Percentiles rank a stretch among this genome's conserved stretches.
phyloP scores from a whole-genome alignment of 2,329 filamentous ascomycete species.

The Samsoniella hepiali region DNA sequence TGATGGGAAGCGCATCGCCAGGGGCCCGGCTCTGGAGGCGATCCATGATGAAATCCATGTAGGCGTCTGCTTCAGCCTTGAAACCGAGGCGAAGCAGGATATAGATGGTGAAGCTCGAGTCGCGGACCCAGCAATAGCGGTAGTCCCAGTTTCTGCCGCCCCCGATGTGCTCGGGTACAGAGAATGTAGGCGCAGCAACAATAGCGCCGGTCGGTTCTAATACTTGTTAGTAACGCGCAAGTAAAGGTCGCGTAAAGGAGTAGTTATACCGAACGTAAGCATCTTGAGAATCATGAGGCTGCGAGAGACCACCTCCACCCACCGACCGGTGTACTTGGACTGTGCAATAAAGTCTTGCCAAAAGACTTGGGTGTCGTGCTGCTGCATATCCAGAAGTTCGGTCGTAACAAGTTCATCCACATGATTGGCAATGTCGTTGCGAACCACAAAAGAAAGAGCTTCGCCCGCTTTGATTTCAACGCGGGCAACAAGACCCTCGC shows the following conservation, averaged over 20 bases:
- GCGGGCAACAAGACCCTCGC: constrained; percentile 60
- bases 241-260: neutral
- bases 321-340: constrained; percentile 68
- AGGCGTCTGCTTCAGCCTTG: constrained; percentile 70
- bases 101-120: constrained; percentile 75
- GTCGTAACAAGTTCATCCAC: constrained; percentile 57
- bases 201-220: constrained; percentile 73
- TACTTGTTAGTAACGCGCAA: neutral
- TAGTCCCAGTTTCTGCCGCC: constrained; percentile 68
- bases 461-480: constrained; percentile 64
- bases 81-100: constrained; percentile 75
- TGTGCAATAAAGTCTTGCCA: constrained; percentile 73
- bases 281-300: constrained; percentile 74
- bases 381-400: constrained; percentile 56
- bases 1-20: constrained; percentile 67
- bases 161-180: constrained; percentile 70
- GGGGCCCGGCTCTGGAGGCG: constrained; percentile 57
- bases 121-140: constrained; percentile 74
- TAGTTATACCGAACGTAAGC: constrained; percentile 56
- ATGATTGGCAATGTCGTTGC: constrained; percentile 58
- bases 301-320: constrained; percentile 67
- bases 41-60: constrained; percentile 75
- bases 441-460: constrained; percentile 64
- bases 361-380: constrained; percentile 66
- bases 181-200: constrained; percentile 73